A percentile compares a stretch with the other conserved stretches of the same genome.
Evolutionary conservation across 2,329 filamentous ascomycete genomes (phyloP).

Genomic region (Alternaria arbusti): DNA sequence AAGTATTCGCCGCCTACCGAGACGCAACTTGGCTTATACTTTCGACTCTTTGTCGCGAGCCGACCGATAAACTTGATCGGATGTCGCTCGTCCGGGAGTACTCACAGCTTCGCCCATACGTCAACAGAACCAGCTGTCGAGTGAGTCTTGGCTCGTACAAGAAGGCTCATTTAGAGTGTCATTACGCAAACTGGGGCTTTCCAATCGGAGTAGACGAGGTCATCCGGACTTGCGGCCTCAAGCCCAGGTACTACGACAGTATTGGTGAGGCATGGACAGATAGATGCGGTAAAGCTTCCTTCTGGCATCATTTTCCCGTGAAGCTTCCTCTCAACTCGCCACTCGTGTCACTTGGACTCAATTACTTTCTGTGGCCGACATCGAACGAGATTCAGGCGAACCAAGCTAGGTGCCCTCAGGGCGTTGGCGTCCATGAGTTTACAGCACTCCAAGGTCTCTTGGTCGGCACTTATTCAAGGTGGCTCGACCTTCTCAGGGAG

Average conservation of each 20-base stretch:
- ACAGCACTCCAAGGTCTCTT: slow-evolving; percentile 58
- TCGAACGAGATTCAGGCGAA: slow-evolving; percentile 63
- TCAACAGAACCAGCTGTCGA: not conserved
- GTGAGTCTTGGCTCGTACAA: slow-evolving; percentile 54
- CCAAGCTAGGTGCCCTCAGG: slow-evolving; percentile 56
- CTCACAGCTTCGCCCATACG: slow-evolving; percentile 37
- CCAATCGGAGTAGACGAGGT: slow-evolving; percentile 53
- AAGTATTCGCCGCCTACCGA: slow-evolving; percentile 57
- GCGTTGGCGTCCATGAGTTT: slow-evolving; percentile 60
- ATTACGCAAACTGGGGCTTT: slow-evolving; percentile 55
- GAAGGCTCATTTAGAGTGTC: slow-evolving; percentile 57
- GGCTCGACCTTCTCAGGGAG: slow-evolving; percentile 58
- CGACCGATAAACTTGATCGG: slow-evolving; percentile 1
- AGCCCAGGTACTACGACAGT: slow-evolving; percentile 58
- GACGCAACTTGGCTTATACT: slow-evolving; percentile 60
- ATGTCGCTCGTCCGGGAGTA: slow-evolving; percentile 42
- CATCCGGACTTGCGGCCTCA: slow-evolving; percentile 56
- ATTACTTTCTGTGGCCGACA: slow-evolving; percentile 48
- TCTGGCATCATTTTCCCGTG: slow-evolving; percentile 56
- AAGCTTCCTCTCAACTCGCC: slow-evolving; percentile 49
- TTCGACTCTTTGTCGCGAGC: slow-evolving; percentile 38
- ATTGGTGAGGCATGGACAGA: slow-evolving; percentile 49
- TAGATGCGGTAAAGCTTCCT: slow-evolving; percentile 41
- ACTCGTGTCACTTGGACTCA: slow-evolving; percentile 15
- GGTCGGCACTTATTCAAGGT: slow-evolving; percentile 55